Base-by-base conservation (phyloP, 768 basidiomycete genomes). In the Kwoniella shandongensis region DNA sequence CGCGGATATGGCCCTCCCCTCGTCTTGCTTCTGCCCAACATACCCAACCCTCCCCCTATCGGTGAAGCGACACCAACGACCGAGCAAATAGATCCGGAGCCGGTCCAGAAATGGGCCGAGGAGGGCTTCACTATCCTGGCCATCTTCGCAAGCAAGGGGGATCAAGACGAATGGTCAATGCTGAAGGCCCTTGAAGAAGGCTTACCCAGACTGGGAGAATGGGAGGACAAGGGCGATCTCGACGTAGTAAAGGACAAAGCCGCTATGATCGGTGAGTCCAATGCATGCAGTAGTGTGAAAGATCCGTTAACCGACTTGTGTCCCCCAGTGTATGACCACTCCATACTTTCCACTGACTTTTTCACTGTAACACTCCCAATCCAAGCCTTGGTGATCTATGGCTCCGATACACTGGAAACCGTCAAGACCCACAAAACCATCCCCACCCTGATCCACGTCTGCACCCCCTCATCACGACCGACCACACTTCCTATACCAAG, bases 81-180 rank as follows among this genome's bases (percentile, higher is more conserved):
- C 13, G 52, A 44, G 13, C 40, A 44, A 40, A 44, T 54, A n/a
- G 52, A 54, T 29, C 52, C 52, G 8, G 52, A 29, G 27, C 52
- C 52, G 3, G 30, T 54, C 4, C 40, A 44, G 41, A 54, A 54
- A 36, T 54, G 52, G 52, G 52, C 52, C 27, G 52, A 54, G 22
- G 52, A 54, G 32, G 52, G 52, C 4, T 54, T 29, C 30, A 17
- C 41, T 26, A 26, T 54, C 7, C 12, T 54, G 40, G 44, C 52
- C 17, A 20, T 44, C 44, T 52, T 20, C 38, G 36, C 51, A 4
- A 27, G 13, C 10, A 54, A 54, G 18, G 52, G 52, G 4, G 5
- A 54, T 23, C 11, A 4, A 4, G 52, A 26, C 12, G 51, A 52
- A 25, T 52, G 51, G 51, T 39, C 35, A 4, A 30, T 54, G 8